Conservation (phyloP, 1,284 basidiomycete species). For the Fomitopsis pinicola region DNA sequence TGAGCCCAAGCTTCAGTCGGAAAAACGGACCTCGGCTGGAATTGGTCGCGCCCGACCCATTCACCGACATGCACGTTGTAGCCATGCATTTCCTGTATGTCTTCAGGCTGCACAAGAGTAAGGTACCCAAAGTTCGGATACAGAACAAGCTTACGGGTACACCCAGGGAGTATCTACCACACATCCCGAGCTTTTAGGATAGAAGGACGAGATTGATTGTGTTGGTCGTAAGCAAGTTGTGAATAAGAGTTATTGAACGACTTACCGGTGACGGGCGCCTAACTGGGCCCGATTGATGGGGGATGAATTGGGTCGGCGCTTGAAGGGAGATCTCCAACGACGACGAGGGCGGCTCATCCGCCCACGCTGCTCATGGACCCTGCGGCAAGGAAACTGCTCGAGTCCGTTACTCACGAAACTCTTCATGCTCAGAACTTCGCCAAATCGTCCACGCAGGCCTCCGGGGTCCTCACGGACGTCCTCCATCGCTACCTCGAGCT, state of each 20-base stretch:
- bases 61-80: conserved; percentile 45
- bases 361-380: conserved; percentile 20
- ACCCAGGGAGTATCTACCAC: conserved; percentile 8
- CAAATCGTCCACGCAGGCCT: conserved; percentile 65
- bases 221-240: too few species aligned
- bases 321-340: conserved; percentile 7
- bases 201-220: neutral
- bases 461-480: conserved; percentile 63
- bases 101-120: conserved; percentile 24
- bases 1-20: neutral
- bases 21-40: conserved; percentile 36
- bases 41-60: conserved; percentile 61
- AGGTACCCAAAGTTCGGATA: neutral
- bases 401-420: conserved; percentile 61
- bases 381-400: conserved; percentile 44
- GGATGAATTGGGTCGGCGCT: conserved; percentile 7
- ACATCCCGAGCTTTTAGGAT: neutral
- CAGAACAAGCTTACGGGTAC: conserved; percentile 1
- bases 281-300: neutral
- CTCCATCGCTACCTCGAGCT: conserved; percentile 66
- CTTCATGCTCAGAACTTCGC: conserved; percentile 74
- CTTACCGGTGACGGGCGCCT: neutral
- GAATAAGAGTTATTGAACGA: too few species aligned
- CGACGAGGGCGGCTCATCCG: neutral
- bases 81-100: conserved; percentile 39